Evolutionary conservation across 306 rosid genomes (phyloP), one percentile per base, ranked within the genome.

Genomic region (Gastrolobium villosum): DNA sequence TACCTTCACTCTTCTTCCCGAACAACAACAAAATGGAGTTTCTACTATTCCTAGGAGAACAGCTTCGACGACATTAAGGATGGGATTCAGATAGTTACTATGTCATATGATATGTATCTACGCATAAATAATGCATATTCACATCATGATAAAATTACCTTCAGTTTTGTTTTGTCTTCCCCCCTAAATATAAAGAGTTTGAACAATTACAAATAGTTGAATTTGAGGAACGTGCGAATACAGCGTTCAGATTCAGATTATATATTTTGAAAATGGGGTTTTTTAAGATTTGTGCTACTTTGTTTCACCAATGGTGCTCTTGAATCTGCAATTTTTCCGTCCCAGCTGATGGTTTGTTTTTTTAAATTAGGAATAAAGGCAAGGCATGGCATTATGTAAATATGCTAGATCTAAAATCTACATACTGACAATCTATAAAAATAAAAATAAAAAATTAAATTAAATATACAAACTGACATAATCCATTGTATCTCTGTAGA

Each of bases 41-140:
- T 46, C 56, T 71, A 14, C 28, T 10, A n/a, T 8, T 20, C 3
- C 50, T 72, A 72, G 14, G 15, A 76, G 53, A 0, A 9, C 11
- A n/a, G 40, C 39, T 28, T 70, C 75, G 1, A 53, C n/a, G 34
- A 43, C 81, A 3, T 52, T 87, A 48, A 87, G 85, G 32, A 77
- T 84, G 75, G 78, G 83, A 44, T 88, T 86, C 41, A 86, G 86
- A 83, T 88, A 72, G 60, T 34, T 57, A 4, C 10, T 55, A 15
- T 32, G 32, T 30, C 45, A 61, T 13, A 6, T 14, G n/a, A 62
- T 37, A 3, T 62, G 31, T 13, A n/a, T n/a, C n/a, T n/a, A n/a
- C n/a, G n/a, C n/a, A n/a, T 45, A 45, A 45, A 26, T 9, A 55
- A 30, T 56, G 65, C 39, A 31, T n/a, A 4, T 62, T 63, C 50